Percentiles rank a stretch among this genome's conserved stretches.
phyloP scores from a whole-genome alignment of 768 basidiomycete species.

The Amanita rubescens region DNA sequence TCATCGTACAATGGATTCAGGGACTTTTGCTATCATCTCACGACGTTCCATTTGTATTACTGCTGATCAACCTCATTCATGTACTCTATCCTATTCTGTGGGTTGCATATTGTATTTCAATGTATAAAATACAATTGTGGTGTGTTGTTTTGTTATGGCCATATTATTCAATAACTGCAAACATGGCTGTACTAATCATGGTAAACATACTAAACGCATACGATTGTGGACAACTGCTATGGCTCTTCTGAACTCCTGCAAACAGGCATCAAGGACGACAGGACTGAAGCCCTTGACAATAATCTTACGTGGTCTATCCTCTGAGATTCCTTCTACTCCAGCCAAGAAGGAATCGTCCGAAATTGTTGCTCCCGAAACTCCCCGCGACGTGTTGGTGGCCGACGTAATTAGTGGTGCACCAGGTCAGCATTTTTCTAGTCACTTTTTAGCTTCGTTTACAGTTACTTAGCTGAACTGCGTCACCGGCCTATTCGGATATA shows the following conservation, averaged over 20 bases:
- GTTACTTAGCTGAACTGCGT: slow-evolving; percentile 61
- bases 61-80: background rate
- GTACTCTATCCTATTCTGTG: background rate
- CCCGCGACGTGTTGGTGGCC: slow-evolving; percentile 64
- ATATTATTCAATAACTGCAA: background rate
- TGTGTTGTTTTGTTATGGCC: background rate
- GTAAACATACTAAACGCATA: too few relatives aligned
- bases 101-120: background rate
- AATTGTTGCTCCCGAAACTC: slow-evolving; percentile 37
- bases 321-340: slow-evolving; percentile 19
- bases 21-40: background rate
- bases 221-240: background rate
- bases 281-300: slow-evolving; percentile 13
- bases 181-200: too few relatives aligned
- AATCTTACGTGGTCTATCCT: slow-evolving; percentile 23
- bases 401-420: slow-evolving; percentile 86
- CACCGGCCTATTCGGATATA: slow-evolving; percentile 88
- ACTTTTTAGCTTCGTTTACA: background rate
- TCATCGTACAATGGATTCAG: background rate
- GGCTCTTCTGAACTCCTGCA: slow-evolving; percentile 9
- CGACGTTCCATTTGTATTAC: background rate
- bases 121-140: background rate
- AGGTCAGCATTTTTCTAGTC: slow-evolving; percentile 34
- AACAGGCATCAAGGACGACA: slow-evolving; percentile 16
- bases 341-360: slow-evolving; percentile 26